Evolutionary conservation across 2,329 filamentous ascomycete genomes (phyloP).

Genomic region (Calycina marina): DNA sequence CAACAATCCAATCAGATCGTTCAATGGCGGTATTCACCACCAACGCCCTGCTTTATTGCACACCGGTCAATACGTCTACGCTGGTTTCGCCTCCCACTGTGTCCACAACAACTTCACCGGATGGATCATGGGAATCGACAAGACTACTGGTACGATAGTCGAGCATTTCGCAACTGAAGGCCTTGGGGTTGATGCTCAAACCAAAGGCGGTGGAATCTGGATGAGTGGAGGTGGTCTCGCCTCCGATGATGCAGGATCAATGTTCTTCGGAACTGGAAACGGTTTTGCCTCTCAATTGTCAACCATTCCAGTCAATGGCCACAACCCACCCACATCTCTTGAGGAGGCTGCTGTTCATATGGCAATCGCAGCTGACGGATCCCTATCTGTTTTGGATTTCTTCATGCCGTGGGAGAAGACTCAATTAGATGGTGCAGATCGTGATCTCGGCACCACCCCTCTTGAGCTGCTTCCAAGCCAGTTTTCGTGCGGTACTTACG

Average conservation of each 20-base stretch:
- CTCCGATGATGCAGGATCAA: constrained; percentile 16
- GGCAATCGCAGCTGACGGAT: constrained; percentile 18
- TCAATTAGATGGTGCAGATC: constrained; percentile 25
- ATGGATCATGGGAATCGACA: constrained; percentile 34
- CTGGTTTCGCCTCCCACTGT: constrained; percentile 8
- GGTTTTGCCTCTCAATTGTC: constrained; percentile 20
- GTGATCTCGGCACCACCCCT: constrained; percentile 26
- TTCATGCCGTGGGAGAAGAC: constrained; percentile 29
- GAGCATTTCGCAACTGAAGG: constrained; percentile 25
- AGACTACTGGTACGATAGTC: constrained; percentile 23
- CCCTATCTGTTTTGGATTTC: constrained; percentile 24
- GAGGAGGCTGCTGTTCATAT: constrained; percentile 32
- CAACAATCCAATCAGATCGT: constrained; percentile 7
- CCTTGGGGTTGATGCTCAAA: constrained; percentile 5
- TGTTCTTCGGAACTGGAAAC: constrained; percentile 20
- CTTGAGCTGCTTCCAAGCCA: constrained; percentile 21
- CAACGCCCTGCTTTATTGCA: constrained; percentile 7
- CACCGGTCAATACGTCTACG: constrained; percentile 6
- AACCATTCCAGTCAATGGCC: constrained; percentile 21
- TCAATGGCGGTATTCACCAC: constrained; percentile 9
- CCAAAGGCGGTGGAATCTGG: constrained; percentile 22
- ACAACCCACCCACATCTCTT: constrained; percentile 22
- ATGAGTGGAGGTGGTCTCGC: constrained; percentile 23
- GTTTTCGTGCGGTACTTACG: constrained; percentile 24
- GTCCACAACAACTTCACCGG: constrained; percentile 12